These are phyloP conservation scores for Aspergillus sp. DNA, from an alignment of 2,329 filamentous ascomycete species.

Conservation along the genomic window DNA sequence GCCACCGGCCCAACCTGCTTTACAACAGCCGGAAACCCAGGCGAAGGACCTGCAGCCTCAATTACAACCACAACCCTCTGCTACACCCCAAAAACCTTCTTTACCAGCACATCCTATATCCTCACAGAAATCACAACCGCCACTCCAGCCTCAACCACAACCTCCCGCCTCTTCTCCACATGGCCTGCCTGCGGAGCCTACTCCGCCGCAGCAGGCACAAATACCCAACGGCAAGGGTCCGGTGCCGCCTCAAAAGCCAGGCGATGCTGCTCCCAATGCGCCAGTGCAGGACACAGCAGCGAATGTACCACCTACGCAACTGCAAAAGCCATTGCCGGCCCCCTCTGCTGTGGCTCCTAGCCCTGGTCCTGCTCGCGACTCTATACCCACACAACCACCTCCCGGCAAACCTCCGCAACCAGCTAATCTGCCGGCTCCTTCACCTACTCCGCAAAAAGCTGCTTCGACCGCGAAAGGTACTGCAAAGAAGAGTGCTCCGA, in stretches of 20 bases:
- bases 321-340: slow-evolving; percentile 17
- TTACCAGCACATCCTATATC: slow-evolving; percentile 1
- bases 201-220: slow-evolving; percentile 16
- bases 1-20: slow-evolving; percentile 6
- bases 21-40: slow-evolving; percentile 3
- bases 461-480: slow-evolving; percentile 13
- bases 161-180: slow-evolving; percentile 8
- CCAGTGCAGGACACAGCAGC: slow-evolving; percentile 8
- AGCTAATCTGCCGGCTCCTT: slow-evolving; percentile 16
- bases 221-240: slow-evolving; percentile 21
- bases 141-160: not conserved
- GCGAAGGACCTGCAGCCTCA: slow-evolving; percentile 5
- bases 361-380: slow-evolving; percentile 14
- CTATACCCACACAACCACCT: slow-evolving; percentile 27
- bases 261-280: slow-evolving; percentile 17
- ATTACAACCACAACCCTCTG: slow-evolving; percentile 2
- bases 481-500: slow-evolving; percentile 16
- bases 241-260: slow-evolving; percentile 24
- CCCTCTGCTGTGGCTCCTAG: slow-evolving; percentile 19
- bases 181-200: slow-evolving; percentile 11
- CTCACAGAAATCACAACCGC: not conserved
- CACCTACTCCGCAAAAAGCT: slow-evolving; percentile 15
- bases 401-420: slow-evolving; percentile 18
- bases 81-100: not conserved
- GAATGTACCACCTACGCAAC: slow-evolving; percentile 12